Base-by-base conservation (phyloP, 2,329 filamentous ascomycete genomes). In the Drechslera avenae region DNA sequence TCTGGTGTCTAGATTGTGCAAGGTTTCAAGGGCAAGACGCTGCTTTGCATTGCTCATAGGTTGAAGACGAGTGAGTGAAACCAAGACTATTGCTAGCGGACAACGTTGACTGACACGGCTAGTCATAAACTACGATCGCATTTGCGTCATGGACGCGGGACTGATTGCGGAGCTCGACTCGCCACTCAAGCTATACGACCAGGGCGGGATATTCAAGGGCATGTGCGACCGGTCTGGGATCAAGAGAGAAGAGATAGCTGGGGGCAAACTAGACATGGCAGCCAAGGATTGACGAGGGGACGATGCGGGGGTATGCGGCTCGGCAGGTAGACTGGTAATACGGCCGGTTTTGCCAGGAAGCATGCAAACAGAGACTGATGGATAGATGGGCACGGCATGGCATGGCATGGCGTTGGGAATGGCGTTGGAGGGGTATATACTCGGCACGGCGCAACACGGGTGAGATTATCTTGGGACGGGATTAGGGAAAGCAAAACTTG, bases 71-170 rank as follows among this genome's bases (percentile, higher is more conserved):
- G 52, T 54, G 47, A 41, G 51, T 50, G 18, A 18, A 40, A 26
- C 13, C 16, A 26, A 16, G 13, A 16, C 13, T 30, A 16, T 23
- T 16, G 32, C 18, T 26, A 21, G 26, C n/a, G 28, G 12, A 40
- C 45, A n/a, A n/a, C 10, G 19, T 8, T 14, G 17, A 39, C 36
- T 45, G 18, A 51, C 33, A 16, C 34, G 3, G 35, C 36, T 42
- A 51, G 96, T 99, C 57, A 88, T 97, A 56, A 86, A 87, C 21
- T 97, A 97, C 73, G 93, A 99, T 73, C 86, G 93, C 39, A 96
- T 99, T 69, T 93, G 91, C 66, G 94, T 99, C 62, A 96, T 99
- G 92, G 93, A 97, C 65, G 82, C 86, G 36, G 94, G 94, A 0
- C 76, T 77, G 13, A 97, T 99, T 67, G 90, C 89, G 0, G 92